Evolutionary conservation across 2,329 filamentous ascomycete genomes (phyloP).

Genomic region (Botrytis galanthina): DNA sequence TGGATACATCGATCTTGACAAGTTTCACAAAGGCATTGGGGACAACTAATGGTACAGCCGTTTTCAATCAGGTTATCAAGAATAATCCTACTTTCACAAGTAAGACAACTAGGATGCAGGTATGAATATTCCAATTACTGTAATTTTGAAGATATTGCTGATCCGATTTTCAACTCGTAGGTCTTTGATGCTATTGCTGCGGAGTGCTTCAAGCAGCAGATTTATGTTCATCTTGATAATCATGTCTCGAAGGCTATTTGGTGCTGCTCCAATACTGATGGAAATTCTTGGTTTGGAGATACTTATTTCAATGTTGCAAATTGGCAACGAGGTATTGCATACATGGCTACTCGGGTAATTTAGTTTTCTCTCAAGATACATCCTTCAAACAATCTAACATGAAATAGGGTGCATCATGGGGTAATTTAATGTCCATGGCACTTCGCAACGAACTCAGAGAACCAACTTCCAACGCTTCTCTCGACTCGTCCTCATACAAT

Average conservation of each 20-base stretch:
- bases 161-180: no score
- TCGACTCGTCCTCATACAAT: slow-evolving; percentile 39
- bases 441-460: slow-evolving; percentile 45
- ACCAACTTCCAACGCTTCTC: slow-evolving; percentile 25
- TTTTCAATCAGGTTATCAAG: slow-evolving; percentile 51
- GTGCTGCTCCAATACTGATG: slow-evolving; percentile 56
- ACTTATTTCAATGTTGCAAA: slow-evolving; percentile 55
- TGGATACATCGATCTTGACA: slow-evolving; percentile 47
- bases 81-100: slow-evolving; percentile 57
- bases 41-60: slow-evolving; percentile 49
- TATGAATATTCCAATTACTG: slow-evolving; percentile 1
- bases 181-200: slow-evolving; percentile 62
- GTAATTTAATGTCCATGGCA: slow-evolving; percentile 27
- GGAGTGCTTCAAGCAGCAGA: slow-evolving; percentile 53
- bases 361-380: no score
- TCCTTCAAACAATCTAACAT: background rate
- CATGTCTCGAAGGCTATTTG: slow-evolving; percentile 58
- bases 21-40: slow-evolving; percentile 50
- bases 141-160: background rate
- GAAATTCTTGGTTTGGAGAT: slow-evolving; percentile 62
- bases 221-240: slow-evolving; percentile 60
- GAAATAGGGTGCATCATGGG: slow-evolving; percentile 22
- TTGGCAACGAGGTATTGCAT: slow-evolving; percentile 58
- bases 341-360: slow-evolving; percentile 58
- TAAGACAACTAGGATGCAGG: slow-evolving; percentile 52